phyloP scores from a whole-genome alignment of 2,329 filamentous ascomycete genomes.

The Fusarium humuli region DNA sequence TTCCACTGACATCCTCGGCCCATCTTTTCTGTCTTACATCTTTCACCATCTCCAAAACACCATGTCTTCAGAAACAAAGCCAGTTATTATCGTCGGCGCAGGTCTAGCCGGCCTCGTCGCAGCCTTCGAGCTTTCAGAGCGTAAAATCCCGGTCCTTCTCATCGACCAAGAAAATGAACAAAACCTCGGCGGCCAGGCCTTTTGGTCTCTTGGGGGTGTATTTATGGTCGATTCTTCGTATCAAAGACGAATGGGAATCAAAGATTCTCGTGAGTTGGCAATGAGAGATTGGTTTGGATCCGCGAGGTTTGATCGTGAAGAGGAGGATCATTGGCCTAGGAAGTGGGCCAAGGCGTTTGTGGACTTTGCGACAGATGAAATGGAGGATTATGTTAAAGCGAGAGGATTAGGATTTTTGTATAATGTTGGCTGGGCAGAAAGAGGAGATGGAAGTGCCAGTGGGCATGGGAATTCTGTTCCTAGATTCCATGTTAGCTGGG shows the following conservation, averaged over 20 bases:
- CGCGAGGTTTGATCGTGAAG: constrained; percentile 67
- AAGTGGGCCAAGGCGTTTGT: constrained; percentile 74
- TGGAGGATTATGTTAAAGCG: constrained; percentile 68
- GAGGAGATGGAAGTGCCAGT: constrained; percentile 65
- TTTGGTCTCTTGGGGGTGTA: constrained; percentile 72
- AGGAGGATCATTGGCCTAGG: constrained; percentile 68
- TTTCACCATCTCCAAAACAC: not conserved
- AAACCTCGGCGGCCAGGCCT: constrained; percentile 71
- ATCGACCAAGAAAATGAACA: constrained; percentile 69
- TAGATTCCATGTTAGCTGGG: constrained; percentile 72
- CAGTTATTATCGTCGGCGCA: constrained; percentile 68
- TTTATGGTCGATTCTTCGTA: constrained; percentile 69
- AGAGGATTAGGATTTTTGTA: constrained; percentile 64
- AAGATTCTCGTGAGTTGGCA: constrained; percentile 67
- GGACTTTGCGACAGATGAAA: constrained; percentile 68
- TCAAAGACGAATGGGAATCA: constrained; percentile 69
- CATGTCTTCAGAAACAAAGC: constrained; percentile 29
- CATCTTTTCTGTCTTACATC: not conserved
- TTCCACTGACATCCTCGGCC: constrained; percentile 4
- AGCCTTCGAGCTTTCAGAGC: constrained; percentile 66
- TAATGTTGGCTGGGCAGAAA: constrained; percentile 71
- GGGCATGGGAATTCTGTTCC: constrained; percentile 73
- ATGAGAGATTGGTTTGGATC: constrained; percentile 69
- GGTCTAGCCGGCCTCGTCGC: constrained; percentile 71
- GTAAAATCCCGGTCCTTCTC: constrained; percentile 61